Base-by-base conservation (phyloP, 192 early-diverging fungal species). In the Backusella tarrabulga region DNA sequence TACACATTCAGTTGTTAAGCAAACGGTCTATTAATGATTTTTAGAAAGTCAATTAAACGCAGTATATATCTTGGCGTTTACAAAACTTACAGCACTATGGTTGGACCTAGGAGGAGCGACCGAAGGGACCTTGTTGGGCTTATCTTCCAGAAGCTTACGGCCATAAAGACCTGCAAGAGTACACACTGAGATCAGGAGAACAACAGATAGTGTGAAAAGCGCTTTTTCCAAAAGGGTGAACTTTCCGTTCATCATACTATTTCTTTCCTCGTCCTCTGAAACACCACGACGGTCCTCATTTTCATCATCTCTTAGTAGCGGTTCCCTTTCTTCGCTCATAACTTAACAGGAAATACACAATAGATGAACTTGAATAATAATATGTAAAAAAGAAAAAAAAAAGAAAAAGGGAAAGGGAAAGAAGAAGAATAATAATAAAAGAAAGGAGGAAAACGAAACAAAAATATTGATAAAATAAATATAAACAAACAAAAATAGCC, bases 1-100 rank as follows among this genome's bases (percentile, higher is more conserved):
- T 17, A 92, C 89, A 77, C 92, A 93, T 36, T 92, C 87, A 11
- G 85, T 81, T 21, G 88, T 86, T 3, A 77, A 79, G 63, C 92
- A 93, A 2, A 84, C 0, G 60, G 73, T 67, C 78, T 79, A 67
- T 40, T 29, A 6, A 34, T 34, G 19, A 26, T 56, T 15, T 56
- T 23, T 29, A 68, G 15, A 34, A 29, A 71, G 11, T 56, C 54
- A 56, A 56, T 56, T n/a, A 23, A 32, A 23, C 1, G 3, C n/a
- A 56, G 11, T 23, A n/a, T 23, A 8, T 54, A 56, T 23, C 21
- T 9, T n/a, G 21, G 19, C n/a, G 54, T 21, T 32, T 54, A n/a
- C 54, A 19, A 34, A 19, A 71, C 76, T 77, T 77, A 60, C 76
- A 19, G 12, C 44, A n/a, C 23, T 46, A 26, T 23, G 19, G 29